Conservation (phyloP, 441 rosid species). For the Francoa sonchifolia region DNA sequence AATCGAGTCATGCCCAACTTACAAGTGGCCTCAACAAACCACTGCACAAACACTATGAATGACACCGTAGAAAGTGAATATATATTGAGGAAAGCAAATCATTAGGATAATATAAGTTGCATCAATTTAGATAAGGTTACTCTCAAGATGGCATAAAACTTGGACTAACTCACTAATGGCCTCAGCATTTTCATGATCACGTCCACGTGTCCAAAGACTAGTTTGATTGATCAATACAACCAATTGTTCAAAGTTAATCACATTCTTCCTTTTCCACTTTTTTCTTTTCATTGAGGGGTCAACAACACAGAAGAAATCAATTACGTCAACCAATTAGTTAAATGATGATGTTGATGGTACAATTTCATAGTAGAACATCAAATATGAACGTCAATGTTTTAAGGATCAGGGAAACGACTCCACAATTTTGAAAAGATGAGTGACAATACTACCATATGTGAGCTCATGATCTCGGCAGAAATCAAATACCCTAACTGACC, state of each 20-base stretch:
- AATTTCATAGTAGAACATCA: no score
- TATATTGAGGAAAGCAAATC: not conserved
- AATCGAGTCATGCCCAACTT: slow-evolving; percentile 1
- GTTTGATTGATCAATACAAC: slow-evolving; percentile 8
- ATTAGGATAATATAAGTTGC: not conserved
- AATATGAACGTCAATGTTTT: no score
- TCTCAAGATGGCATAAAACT: not conserved
- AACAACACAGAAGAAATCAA: not conserved
- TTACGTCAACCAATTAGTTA: not conserved
- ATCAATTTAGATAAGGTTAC: not conserved
- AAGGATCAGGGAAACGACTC: no score
- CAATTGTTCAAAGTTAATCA: not conserved
- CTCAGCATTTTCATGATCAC: not conserved
- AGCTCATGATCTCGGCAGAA: not conserved
- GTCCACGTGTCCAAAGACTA: not conserved
- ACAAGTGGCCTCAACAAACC: not conserved
- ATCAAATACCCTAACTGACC: not conserved
- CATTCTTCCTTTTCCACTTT: slow-evolving; percentile 3
- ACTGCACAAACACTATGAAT: slow-evolving; percentile 2
- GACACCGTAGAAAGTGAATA: no score
- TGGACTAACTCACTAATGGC: not conserved
- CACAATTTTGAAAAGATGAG: not conserved
- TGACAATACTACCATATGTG: not conserved
- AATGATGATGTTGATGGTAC: no score
- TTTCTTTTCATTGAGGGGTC: not conserved